Base-by-base conservation (phyloP, 2,329 filamentous ascomycete species). In the Neonectria neomacrospora region DNA sequence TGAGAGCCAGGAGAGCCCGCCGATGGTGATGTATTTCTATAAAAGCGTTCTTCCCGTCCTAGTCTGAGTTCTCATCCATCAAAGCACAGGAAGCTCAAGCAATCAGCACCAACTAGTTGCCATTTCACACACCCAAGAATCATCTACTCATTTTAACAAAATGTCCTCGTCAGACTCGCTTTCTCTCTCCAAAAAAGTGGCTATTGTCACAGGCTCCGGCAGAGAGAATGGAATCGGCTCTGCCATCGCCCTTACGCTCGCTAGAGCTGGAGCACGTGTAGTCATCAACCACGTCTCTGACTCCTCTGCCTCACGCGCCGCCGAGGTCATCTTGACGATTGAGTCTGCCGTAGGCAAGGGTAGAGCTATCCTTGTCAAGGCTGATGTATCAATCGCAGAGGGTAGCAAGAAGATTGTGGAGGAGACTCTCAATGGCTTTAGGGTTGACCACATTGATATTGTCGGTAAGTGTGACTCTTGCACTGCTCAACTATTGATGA, bases 181-280 rank as follows among this genome's bases (percentile, higher is more conserved):
- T 12, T 79, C 78, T 3, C 77, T 82, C 23, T 65, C 70, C 37
- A 76, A 76, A 60, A 81, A 82, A 64, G 67, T 74, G 1, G 80
- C 79, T 67, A 77, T 82, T 44, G 67, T 82, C 47, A 82, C 80
- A 1, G 80, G 80, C 22, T 81, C 79, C 12, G 78, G 78, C 20
- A 71, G 74, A 12, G 76, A 80, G 32, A 80, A 77, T 56, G 78
- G 78, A 9, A 80, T 81, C 26, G 80, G 80, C 10, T 80, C 79
- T 5, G 79, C 68, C 50, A 81, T 79, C 30, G 80, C 78, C 22
- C 52, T 59, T 7, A 71, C 75, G 0, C 70, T 82, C 1, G 79
- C 78, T 16, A 73, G 74, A 10, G 77, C 77, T 61, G 79, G 79
- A 18, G 79, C 79, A 18, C 66, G 66, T 5, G 79, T 82, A 2